Conservation (phyloP, 176 grass and related monocot species). For the Bonia amplexicaulis region DNA sequence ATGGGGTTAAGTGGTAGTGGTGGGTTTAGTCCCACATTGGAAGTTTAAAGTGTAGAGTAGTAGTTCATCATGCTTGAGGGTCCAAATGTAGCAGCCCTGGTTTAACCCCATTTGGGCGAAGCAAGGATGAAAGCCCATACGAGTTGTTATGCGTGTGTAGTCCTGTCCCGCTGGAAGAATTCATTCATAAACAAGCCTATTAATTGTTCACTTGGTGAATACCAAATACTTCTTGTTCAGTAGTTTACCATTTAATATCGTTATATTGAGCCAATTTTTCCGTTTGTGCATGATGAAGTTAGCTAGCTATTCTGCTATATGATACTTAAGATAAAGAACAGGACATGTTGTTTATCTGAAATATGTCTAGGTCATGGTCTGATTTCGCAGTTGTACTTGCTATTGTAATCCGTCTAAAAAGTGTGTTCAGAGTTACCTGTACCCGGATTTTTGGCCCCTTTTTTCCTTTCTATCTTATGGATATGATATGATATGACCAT, state of each 20-base stretch:
- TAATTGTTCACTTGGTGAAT: not conserved
- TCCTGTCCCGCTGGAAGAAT: too few relatives aligned
- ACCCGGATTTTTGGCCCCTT: not conserved
- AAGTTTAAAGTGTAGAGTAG: not conserved
- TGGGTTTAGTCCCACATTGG: not conserved
- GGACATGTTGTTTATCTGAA: constrained; percentile 2
- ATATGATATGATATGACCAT: not conserved
- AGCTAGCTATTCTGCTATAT: not conserved
- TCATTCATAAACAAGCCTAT: not conserved
- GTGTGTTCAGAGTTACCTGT: not conserved
- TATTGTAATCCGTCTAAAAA: not conserved
- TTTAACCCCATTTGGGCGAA: not conserved
- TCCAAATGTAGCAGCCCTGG: not conserved
- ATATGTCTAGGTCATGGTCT: not conserved
- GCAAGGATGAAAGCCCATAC: not conserved
- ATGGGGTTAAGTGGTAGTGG: not conserved
- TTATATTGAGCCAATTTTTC: not conserved
- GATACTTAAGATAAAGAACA: not conserved
- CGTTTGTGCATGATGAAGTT: not conserved
- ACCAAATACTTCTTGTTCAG: not conserved
- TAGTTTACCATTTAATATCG: not conserved
- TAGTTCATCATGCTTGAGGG: not conserved
- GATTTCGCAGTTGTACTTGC: not conserved
- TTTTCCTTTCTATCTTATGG: not conserved
- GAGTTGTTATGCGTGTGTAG: too few relatives aligned